Conservation (phyloP, 2,329 filamentous ascomycete species). For the Fusarium subtropicale region DNA sequence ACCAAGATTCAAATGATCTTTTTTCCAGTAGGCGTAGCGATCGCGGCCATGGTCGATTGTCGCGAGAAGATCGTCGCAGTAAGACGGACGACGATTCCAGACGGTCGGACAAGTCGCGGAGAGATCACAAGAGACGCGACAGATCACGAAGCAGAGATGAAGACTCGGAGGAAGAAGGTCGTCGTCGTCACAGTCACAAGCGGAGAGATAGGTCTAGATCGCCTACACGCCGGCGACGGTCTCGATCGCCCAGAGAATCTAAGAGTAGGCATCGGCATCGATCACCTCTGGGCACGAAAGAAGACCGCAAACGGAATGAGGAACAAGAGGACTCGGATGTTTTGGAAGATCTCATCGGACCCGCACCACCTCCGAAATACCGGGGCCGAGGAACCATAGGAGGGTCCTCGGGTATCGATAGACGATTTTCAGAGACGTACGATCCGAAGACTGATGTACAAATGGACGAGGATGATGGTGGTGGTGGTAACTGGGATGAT, state of each 20-base stretch:
- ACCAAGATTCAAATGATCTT: conserved; percentile 35
- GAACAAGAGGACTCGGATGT: conserved; percentile 69
- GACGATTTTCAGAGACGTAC: conserved; percentile 78
- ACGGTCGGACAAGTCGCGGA: conserved; percentile 24
- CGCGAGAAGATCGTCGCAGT: conserved; percentile 35
- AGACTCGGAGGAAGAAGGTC: conserved; percentile 25
- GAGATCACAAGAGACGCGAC: conserved; percentile 33
- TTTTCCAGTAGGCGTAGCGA: conserved; percentile 36
- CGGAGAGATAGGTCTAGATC: conserved; percentile 45
- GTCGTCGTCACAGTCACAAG: conserved; percentile 31
- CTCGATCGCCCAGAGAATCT: conserved; percentile 50
- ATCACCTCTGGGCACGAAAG: conserved; percentile 41
- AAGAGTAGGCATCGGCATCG: conserved; percentile 51
- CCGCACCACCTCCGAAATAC: conserved; percentile 65
- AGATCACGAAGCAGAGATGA: conserved; percentile 36
- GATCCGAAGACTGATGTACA: conserved; percentile 68
- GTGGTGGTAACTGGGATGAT: conserved; percentile 79
- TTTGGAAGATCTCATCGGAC: conserved; percentile 80
- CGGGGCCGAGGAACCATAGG: conserved; percentile 77
- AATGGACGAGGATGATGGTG: conserved; percentile 56
- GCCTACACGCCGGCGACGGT: conserved; percentile 45
- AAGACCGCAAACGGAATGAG: conserved; percentile 32
- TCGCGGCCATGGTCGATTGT: conserved; percentile 44
- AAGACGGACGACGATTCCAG: conserved; percentile 31
- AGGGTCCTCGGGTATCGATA: conserved; percentile 76